These are phyloP conservation scores for Persicaria tinctoria DNA, from an alignment of 148 eudicot species.

Conservation along the genomic window DNA sequence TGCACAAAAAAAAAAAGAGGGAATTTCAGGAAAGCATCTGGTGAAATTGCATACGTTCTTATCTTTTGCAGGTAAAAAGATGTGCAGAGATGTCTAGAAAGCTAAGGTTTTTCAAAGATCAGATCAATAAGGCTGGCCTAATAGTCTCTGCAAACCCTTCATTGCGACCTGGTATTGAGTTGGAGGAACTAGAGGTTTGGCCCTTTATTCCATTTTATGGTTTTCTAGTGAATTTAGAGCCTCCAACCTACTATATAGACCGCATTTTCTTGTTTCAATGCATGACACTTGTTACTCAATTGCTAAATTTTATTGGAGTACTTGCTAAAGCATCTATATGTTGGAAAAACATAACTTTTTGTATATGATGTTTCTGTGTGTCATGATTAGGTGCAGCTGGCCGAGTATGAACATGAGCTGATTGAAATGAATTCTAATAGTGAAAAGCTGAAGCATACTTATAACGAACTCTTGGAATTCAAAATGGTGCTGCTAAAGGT, in stretches of 20 bases:
- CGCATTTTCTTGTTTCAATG: background rate
- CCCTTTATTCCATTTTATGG: conserved; percentile 11
- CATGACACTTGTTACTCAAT: background rate
- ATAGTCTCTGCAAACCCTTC: conserved; percentile 48
- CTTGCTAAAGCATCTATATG: background rate
- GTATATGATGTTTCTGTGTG: background rate
- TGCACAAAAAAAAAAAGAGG: background rate
- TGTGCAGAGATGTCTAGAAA: conserved; percentile 99
- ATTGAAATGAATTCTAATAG: conserved; percentile 85
- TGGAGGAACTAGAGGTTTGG: conserved; percentile 89
- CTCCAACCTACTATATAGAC: background rate
- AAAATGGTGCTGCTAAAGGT: conserved; percentile 98
- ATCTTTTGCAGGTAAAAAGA: conserved; percentile 73
- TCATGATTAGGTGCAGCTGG: conserved; percentile 58
- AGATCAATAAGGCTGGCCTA: conserved; percentile 82
- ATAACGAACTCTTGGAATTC: conserved; percentile 86
- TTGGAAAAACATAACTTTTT: background rate
- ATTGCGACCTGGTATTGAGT: conserved; percentile 59
- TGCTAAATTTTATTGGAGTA: background rate
- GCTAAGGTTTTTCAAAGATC: conserved; percentile 90
- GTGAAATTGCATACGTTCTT: background rate
- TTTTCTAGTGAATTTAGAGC: background rate
- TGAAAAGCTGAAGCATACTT: conserved; percentile 72
- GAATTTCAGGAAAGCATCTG: background rate
- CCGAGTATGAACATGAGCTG: conserved; percentile 90